Evolutionary conservation across 2,329 filamentous ascomycete genomes (phyloP), one percentile per base, ranked within the genome.

Genomic region (Pestalotiopsis sp.): DNA sequence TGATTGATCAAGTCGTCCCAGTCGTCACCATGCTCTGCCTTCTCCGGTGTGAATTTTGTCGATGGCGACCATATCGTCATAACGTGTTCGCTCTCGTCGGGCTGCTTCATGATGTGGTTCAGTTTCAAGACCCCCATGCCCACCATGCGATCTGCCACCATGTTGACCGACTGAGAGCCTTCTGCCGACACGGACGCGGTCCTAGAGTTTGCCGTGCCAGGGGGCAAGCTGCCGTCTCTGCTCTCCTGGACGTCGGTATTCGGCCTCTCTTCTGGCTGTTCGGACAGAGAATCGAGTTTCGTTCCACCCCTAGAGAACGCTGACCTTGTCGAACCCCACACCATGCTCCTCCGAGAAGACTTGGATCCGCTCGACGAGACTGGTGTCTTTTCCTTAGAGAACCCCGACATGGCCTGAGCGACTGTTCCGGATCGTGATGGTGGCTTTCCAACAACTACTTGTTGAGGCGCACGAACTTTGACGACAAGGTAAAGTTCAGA

Each of bases 401-500:
- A 82, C 11, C 79, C 75, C 23, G 74, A 73, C 62, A 73, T 74
- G 36, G 76, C 78, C 45, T 84, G 82, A 2, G 80, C 79, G 13
- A 81, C 81, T 0, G 83, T 81, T 23, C 86, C 86, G 6, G 86
- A 84, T 65, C 87, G 83, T 4, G 88, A 89, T 7, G 80, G 76
- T 1, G 87, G 85, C 69, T 87, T 86, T 13, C 79, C 75, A 3
- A 78, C 72, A 13, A 81, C 70, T 4, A 89, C 80, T 62, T 86
- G 85, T 68, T 89, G 86, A 0, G 83, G 80, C 3, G 90, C 87
- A 63, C 94, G 86, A 7, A 98, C 88, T 74, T 93, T 94, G 72
- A 96, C 92, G 3, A 98, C 90, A 1, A 99, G 85, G 77, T 93
- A 98, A 23, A 98, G 82, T 65, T 94, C 92, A 3, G 89, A 89